Percentiles rank a stretch among this genome's conserved stretches.
These are phyloP conservation scores for Sporodiniella umbellata DNA, from an alignment of 371 early-diverging fungal species.

Conservation along the genomic window DNA sequence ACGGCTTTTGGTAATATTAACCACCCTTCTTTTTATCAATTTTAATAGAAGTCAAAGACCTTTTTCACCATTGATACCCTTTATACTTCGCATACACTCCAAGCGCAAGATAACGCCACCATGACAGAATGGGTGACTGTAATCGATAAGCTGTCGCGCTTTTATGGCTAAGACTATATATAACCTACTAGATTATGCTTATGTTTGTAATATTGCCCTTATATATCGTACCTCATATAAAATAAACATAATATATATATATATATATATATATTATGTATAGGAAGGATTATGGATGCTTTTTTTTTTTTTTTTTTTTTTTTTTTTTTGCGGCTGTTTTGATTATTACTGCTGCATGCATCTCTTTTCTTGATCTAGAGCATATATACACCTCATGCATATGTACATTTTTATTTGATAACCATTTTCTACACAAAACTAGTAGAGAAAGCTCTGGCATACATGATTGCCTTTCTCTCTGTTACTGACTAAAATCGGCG, in stretches of 20 bases:
- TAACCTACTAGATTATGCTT: neutral
- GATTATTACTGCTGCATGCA: too few relatives aligned
- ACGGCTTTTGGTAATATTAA: neutral
- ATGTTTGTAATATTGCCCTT: neutral
- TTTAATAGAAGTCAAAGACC: constrained; percentile 15
- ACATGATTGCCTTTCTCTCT: too few relatives aligned
- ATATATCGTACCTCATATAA: neutral
- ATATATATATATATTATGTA: neutral
- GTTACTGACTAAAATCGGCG: too few relatives aligned
- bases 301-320: neutral
- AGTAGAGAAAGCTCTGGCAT: too few relatives aligned
- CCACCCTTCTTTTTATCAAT: too few relatives aligned
- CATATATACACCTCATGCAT: too few relatives aligned
- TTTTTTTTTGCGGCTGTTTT: too few relatives aligned
- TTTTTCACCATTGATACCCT: constrained; percentile 26
- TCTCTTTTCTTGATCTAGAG: too few relatives aligned
- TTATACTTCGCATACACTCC: constrained; percentile 22
- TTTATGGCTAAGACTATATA: constrained; percentile 1
- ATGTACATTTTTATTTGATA: too few relatives aligned
- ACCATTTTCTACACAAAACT: too few relatives aligned
- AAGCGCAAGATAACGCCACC: constrained; percentile 16
- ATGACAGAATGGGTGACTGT: constrained; percentile 21
- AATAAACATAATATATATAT: neutral
- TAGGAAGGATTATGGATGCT: neutral
- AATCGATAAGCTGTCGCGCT: constrained; percentile 6